phyloP scores from a whole-genome alignment of 2,329 filamentous ascomycete genomes.

The Alternaria viburni region DNA sequence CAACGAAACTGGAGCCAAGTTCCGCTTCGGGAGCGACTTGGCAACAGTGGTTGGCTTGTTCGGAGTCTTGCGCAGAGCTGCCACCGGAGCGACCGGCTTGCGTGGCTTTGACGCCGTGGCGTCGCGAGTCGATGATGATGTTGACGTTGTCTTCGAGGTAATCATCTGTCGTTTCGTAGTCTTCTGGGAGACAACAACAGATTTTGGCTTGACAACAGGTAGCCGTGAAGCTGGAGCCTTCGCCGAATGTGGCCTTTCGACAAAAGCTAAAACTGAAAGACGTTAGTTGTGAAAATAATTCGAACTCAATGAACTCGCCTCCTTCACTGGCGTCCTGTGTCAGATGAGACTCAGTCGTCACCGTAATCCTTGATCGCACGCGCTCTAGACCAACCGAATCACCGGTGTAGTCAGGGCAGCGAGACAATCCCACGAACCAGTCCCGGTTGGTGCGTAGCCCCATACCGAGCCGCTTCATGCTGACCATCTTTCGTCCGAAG shows the following conservation, averaged over 20 bases:
- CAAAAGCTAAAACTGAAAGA: background rate
- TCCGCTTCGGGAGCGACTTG: background rate
- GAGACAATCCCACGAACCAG: background rate
- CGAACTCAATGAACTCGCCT: background rate
- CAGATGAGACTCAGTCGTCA: background rate
- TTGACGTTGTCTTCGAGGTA: background rate
- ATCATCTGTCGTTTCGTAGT: background rate
- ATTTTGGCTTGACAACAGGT: background rate
- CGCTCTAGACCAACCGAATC: background rate
- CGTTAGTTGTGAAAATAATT: background rate
- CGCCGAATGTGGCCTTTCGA: background rate
- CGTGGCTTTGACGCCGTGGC: background rate
- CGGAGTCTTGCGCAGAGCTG: background rate
- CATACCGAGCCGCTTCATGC: background rate
- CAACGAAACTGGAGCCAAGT: background rate
- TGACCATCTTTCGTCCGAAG: background rate
- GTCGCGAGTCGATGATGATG: background rate
- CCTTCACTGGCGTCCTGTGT: background rate
- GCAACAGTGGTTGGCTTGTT: background rate
- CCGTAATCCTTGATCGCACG: background rate
- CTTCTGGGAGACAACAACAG: background rate
- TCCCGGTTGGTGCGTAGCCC: background rate
- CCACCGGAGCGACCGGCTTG: background rate
- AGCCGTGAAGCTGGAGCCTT: background rate
- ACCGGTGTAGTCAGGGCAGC: background rate